A percentile compares a stretch with the other conserved stretches of the same genome.
Conservation (phyloP, 441 rosid genomes). For the Populus hybrid region DNA sequence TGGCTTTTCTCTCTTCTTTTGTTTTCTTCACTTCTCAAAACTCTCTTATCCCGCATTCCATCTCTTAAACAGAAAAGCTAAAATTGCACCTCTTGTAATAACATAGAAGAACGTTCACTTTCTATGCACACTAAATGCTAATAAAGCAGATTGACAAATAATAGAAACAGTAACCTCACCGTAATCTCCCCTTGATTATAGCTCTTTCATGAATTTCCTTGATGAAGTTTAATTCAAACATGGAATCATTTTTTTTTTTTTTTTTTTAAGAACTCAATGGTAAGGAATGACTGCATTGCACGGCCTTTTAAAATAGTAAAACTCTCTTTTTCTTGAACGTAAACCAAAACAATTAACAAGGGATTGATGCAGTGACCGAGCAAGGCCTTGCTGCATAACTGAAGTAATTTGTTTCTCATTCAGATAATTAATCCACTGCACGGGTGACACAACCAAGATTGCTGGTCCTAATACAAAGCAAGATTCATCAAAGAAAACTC, state of each 20-base stretch:
- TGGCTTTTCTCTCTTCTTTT: no score
- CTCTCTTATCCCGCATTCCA: no score
- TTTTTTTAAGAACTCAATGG: background rate
- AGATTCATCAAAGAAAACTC: background rate
- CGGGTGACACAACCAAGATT: background rate
- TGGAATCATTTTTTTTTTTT: background rate
- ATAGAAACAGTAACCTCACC: background rate
- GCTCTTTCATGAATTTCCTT: background rate
- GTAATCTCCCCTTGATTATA: background rate
- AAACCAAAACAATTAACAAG: background rate
- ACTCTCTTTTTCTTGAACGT: background rate
- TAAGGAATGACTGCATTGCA: background rate
- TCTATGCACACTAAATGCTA: background rate
- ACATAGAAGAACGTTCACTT: background rate
- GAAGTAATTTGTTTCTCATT: background rate
- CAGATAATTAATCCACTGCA: background rate
- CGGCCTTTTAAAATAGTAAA: background rate
- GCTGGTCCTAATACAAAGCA: background rate
- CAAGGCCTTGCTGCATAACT: background rate
- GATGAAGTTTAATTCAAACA: background rate
- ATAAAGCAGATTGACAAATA: background rate
- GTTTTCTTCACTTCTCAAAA: no score
- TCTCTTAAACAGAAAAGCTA: no score
- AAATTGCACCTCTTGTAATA: background rate
- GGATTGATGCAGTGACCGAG: background rate